A percentile compares a stretch with the other conserved stretches of the same genome.
Evolutionary conservation across 306 rosid species (phyloP).

Genomic region (Sicyos baderoa): DNA sequence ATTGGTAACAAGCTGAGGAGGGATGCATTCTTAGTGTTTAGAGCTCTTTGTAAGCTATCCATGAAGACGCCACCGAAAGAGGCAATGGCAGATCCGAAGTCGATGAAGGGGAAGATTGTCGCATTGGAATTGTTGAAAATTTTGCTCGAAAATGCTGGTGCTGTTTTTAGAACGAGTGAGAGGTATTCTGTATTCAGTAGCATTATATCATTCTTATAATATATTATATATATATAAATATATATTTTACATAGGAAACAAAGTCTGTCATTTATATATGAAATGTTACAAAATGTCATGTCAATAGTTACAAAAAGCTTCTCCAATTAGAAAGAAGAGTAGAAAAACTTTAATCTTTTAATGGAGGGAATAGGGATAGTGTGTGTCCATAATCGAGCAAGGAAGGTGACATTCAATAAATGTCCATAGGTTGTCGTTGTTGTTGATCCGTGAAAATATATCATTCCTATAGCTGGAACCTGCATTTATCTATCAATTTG

Average conservation of each 20-base stretch:
- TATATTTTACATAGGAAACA: no score
- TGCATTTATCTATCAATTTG: background rate
- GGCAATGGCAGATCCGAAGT: conserved; percentile 69
- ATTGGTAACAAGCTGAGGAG: conserved; percentile 93
- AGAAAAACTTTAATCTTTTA: no score
- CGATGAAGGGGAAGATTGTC: conserved; percentile 95
- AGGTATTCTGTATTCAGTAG: conserved; percentile 44
- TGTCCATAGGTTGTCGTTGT: no score
- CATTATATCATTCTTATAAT: background rate
- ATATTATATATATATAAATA: no score
- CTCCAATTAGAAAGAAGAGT: no score
- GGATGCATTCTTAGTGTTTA: conserved; percentile 87
- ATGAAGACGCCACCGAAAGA: conserved; percentile 97
- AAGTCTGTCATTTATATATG: no score
- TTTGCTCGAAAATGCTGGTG: conserved; percentile 95
- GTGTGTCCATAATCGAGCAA: no score
- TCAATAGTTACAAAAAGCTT: no score
- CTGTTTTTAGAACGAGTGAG: conserved; percentile 94
- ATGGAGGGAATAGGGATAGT: no score
- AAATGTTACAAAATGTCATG: no score
- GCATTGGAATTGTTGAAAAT: conserved; percentile 92
- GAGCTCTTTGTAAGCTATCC: conserved; percentile 94
- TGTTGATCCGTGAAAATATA: no score
- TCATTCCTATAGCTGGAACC: background rate
- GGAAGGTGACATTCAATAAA: no score